Percentiles rank a stretch among this genome's conserved stretches.
Conservation (phyloP, 176 grass and related monocot species). For the Avena insularis region DNA sequence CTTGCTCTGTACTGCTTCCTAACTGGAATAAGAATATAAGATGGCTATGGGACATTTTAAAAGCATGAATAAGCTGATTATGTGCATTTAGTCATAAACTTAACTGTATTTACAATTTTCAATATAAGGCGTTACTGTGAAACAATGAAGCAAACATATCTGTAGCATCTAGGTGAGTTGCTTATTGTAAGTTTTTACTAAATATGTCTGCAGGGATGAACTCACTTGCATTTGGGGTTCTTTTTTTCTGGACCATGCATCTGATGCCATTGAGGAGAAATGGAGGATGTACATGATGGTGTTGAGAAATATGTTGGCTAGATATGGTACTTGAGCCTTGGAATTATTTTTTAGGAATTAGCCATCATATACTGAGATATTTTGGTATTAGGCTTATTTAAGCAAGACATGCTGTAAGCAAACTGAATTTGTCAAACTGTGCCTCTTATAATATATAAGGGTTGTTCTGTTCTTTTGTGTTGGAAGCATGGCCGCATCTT, state of each 20-base stretch:
- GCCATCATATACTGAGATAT: background rate
- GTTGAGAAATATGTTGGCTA: conserved; percentile 6
- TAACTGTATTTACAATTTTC: background rate
- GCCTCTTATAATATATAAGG: background rate
- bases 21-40: background rate
- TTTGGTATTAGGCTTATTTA: background rate
- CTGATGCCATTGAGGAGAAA: background rate
- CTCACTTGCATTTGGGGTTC: background rate
- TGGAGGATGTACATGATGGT: conserved; percentile 16
- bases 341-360: background rate
- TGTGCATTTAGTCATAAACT: background rate
- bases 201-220: conserved; percentile 16
- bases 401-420: background rate
- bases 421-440: conserved; percentile 7
- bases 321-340: background rate
- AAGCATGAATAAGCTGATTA: background rate
- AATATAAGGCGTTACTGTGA: background rate
- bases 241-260: background rate
- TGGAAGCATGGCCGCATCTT: background rate
- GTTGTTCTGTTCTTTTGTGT: background rate
- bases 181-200: background rate
- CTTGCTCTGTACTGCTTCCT: background rate
- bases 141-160: background rate
- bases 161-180: background rate
- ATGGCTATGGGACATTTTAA: background rate